Percentiles rank a stretch among this genome's conserved stretches.
These are phyloP conservation scores for Triticum urartu DNA, from an alignment of 176 grass and related monocot genomes.

Conservation along the genomic window DNA sequence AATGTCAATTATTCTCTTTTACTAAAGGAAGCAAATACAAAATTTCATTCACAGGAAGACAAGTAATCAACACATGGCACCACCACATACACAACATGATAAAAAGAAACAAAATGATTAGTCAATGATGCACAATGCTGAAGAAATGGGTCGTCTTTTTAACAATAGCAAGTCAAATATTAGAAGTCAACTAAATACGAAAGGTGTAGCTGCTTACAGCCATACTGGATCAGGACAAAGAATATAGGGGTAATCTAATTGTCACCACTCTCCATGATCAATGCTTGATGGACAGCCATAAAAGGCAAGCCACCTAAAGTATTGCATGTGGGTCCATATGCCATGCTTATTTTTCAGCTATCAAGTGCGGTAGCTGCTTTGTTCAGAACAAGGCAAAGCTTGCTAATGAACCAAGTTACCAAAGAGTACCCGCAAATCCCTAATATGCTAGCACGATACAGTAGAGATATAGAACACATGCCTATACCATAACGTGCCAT, in stretches of 20 bases:
- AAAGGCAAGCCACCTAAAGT: not conserved
- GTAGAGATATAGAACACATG: not conserved
- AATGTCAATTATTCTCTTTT: not conserved
- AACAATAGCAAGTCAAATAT: slow-evolving; percentile 4
- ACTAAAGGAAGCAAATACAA: not conserved
- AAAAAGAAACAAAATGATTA: not conserved
- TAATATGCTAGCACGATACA: not conserved
- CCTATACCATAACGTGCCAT: not conserved
- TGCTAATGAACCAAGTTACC: not conserved
- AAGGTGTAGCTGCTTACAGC: slow-evolving; percentile 11
- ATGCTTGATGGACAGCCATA: slow-evolving; percentile 5
- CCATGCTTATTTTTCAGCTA: not conserved
- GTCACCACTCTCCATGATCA: not conserved
- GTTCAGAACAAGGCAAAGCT: not conserved
- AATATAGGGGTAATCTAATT: not conserved
- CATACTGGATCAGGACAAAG: not conserved
- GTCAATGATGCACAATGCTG: not conserved
- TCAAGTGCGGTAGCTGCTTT: not conserved
- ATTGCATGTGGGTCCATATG: not conserved
- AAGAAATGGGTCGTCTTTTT: not conserved
- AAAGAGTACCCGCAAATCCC: not conserved
- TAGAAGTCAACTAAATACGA: not conserved
- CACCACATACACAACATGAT: slow-evolving; percentile 1
- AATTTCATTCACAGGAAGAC: not conserved
- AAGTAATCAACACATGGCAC: not conserved